Evolutionary conservation across 768 basidiomycete species (phyloP).

Genomic region (Dioszegia hungarica): DNA sequence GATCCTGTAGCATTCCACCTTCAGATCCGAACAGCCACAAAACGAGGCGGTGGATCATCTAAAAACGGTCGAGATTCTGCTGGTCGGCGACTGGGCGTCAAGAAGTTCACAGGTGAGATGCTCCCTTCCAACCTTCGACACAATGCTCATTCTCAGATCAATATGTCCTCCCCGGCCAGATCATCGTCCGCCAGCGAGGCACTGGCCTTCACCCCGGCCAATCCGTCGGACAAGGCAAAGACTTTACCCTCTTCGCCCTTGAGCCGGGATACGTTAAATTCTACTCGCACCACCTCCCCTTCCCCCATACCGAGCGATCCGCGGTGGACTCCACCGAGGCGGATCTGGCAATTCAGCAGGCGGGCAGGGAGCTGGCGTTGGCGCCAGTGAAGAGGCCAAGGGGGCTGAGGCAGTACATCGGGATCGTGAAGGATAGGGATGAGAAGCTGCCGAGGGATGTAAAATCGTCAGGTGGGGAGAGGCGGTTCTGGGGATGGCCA

Average conservation of each 20-base stretch:
- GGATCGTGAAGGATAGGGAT: constrained; percentile 73
- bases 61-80: constrained; percentile 89
- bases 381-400: constrained; percentile 53
- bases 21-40: constrained; percentile 86
- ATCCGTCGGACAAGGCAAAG: constrained; percentile 84
- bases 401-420: constrained; percentile 53
- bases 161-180: constrained; percentile 87
- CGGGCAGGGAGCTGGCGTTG: constrained; percentile 53
- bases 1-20: constrained; percentile 11
- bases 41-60: constrained; percentile 89
- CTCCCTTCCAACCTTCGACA: neutral
- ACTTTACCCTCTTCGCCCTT: constrained; percentile 88
- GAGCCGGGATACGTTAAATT: constrained; percentile 91
- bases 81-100: constrained; percentile 88
- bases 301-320: constrained; percentile 15
- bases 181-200: constrained; percentile 91
- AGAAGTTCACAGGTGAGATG: constrained; percentile 85
- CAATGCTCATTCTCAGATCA: constrained; percentile 59
- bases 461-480: constrained; percentile 66
- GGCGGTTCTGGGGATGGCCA: constrained; percentile 58
- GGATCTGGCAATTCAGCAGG: constrained; percentile 54
- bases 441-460: constrained; percentile 85
- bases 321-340: constrained; percentile 2
- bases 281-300: constrained; percentile 54
- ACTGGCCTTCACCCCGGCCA: constrained; percentile 89